Base-by-base conservation (phyloP, 164 flowering plant species). In the Macadamia integrifolia region DNA sequence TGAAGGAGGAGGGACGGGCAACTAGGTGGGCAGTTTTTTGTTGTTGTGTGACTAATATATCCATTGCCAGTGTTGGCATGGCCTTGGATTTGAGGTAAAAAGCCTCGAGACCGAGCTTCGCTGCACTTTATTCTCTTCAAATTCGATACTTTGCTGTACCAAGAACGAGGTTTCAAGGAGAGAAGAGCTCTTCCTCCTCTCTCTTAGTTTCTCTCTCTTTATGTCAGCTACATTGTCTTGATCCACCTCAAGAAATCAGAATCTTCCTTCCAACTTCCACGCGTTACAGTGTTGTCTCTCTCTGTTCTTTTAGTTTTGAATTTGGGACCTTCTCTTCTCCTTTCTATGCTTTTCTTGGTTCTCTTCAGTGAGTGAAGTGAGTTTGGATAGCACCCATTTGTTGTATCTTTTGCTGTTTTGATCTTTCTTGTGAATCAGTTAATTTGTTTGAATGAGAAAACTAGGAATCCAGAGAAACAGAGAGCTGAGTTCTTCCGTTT, bases 41-140 rank as follows among this genome's bases (percentile, higher is more conserved):
- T 44, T 44, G 14, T 6, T 8, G 55, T 42, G 70, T 43, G 74
- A 60, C 67, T 82, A 71, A 71, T 78, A 55, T 78, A 77, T 72
- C 73, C 74, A 56, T 40, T 62, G 69, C 58, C 69, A 69, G 69
- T 69, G 78, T 68, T 70, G 68, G 75, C 72, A 62, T 68, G 68
- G 81, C 67, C 87, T 81, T 77, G 85, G 82, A 74, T 82, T 80
- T 79, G 79, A 80, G 69, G 70, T 55, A 62, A 66, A 75, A 79
- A 66, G 71, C 64, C 64, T 49, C n/a, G 68, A 71, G 66, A 62
- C 66, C 52, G 64, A 29, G 58, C 75, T 75, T 74, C 69, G 66
- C 72, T 71, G 76, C 90, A 78, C 96, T 92, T 90, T 90, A 86
- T 88, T 86, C 88, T 86, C 89, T 83, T 86, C 89, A 88, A 86